A percentile compares a stretch with the other conserved stretches of the same genome.
phyloP scores from a whole-genome alignment of 352 stramenopile genomes.

The Pythium guiyangense region DNA sequence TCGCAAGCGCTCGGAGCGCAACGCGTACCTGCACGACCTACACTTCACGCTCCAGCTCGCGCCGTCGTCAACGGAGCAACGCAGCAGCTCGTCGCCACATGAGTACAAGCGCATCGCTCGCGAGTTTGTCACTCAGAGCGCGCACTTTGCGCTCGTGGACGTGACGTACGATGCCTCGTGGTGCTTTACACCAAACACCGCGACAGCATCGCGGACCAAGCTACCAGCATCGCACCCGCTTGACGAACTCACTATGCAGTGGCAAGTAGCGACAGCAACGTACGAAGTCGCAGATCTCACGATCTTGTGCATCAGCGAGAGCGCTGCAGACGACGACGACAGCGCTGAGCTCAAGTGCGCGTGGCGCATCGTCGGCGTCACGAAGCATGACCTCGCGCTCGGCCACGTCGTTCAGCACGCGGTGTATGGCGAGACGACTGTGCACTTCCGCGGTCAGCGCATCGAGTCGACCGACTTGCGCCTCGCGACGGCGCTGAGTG shows the following conservation, averaged over 20 bases:
- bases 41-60: conserved; percentile 8
- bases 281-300: not conserved
- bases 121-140: conserved; percentile 23
- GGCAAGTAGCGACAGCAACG: conserved; percentile 7
- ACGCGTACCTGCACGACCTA: conserved; percentile 28
- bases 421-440: conserved; percentile 17
- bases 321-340: not conserved
- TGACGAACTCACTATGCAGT: conserved; percentile 24
- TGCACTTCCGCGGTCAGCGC: conserved; percentile 19
- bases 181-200: conserved; percentile 6
- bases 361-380: conserved; percentile 24
- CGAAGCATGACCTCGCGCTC: conserved; percentile 15
- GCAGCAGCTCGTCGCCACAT: not conserved
- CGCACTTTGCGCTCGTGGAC: conserved; percentile 37
- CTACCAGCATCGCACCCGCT: not conserved
- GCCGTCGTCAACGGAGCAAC: not conserved
- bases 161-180: conserved; percentile 18
- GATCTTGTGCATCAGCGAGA: not conserved
- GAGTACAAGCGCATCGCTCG: conserved; percentile 13
- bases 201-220: not conserved
- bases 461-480: conserved; percentile 8
- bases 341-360: conserved; percentile 9
- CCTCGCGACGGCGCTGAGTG: not conserved
- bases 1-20: conserved; percentile 23
- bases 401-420: conserved; percentile 14